Evolutionary conservation across 495 filamentous ascomycete species (phyloP), one percentile per base, ranked within the genome.

Genomic region (Niebla homalea): DNA sequence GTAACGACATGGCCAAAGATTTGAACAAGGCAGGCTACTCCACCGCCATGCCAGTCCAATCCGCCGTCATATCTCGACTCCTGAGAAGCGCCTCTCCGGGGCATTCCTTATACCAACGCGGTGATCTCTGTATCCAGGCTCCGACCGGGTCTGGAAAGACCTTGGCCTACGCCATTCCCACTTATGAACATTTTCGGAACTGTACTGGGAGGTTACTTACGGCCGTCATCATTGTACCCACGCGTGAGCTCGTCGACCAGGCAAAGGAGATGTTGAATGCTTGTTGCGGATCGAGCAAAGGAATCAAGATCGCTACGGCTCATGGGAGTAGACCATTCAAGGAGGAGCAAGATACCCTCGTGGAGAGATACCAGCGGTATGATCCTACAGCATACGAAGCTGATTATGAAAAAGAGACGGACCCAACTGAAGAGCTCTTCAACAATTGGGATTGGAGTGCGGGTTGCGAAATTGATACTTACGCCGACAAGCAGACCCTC

Each of bases 101-200:
- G n/a, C n/a, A n/a, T n/a, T n/a, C n/a, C n/a, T n/a, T n/a, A 32
- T 68, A 63, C 15, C 72, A 77, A 49, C 63, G 71, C 2, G 84
- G 87, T 2, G 90, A 97, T 66, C 53, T 97, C 6, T 84, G 92
- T 46, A 77, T 97, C 15, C 88, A 87, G 19, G 90, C 90, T 1
- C 78, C 87, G 3, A 97, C 90, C 1, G 90, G 90, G 4, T 96
- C 90, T 0, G 90, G 90, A 42, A 97, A 97, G 61, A 97, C 90
- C 0, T 66, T 97, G 3, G 81, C 90, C 5, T 97, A 97, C 54
- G 73, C 88, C 1, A 69, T 96, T n/a, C 90, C 90, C 0, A 76
- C 96, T 55, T 67, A 94, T 15, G 78, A 86, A 36, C 74, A 77
- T n/a, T 64, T 97, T 37, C 76, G 78, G 45, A 64, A 72, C 2